Percentiles rank a stretch among this genome's conserved stretches.
These are phyloP conservation scores for Mycena olivaceomarginata DNA, from an alignment of 768 basidiomycete genomes.

Conservation along the genomic window DNA sequence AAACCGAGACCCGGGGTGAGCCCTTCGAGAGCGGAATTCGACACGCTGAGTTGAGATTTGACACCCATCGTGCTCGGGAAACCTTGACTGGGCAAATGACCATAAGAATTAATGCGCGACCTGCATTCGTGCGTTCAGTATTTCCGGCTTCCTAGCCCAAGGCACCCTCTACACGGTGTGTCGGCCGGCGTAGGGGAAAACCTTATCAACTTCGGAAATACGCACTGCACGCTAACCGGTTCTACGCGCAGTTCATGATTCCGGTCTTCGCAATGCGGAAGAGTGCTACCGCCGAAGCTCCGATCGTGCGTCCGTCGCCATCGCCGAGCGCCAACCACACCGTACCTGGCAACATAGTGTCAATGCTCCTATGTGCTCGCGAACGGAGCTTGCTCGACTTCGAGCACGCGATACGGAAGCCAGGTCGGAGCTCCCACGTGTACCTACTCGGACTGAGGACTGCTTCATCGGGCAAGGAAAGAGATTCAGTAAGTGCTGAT, in stretches of 20 bases:
- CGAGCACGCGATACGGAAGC: not conserved
- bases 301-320: not conserved
- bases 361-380: not conserved
- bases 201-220: not conserved
- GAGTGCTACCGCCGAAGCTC: not conserved
- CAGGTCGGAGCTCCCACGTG: slow-evolving; percentile 11
- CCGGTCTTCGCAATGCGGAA: no score
- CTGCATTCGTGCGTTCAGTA: not conserved
- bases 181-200: not conserved
- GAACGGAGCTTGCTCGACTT: slow-evolving; percentile 3
- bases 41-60: slow-evolving; percentile 9
- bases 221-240: not conserved
- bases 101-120: not conserved
- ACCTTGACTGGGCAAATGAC: slow-evolving; percentile 7
- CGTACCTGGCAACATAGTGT: not conserved
- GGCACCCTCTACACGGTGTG: not conserved
- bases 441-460: not conserved
- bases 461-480: not conserved
- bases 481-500: not conserved
- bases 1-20: slow-evolving; percentile 5
- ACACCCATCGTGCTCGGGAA: slow-evolving; percentile 11
- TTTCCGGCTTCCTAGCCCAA: not conserved
- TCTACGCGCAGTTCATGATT: not conserved
- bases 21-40: slow-evolving; percentile 17
- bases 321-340: slow-evolving; percentile 7